A percentile compares a stretch with the other conserved stretches of the same genome.
Evolutionary conservation across 176 grass and related monocot species (phyloP).

Genomic region (Oryza brachyantha): DNA sequence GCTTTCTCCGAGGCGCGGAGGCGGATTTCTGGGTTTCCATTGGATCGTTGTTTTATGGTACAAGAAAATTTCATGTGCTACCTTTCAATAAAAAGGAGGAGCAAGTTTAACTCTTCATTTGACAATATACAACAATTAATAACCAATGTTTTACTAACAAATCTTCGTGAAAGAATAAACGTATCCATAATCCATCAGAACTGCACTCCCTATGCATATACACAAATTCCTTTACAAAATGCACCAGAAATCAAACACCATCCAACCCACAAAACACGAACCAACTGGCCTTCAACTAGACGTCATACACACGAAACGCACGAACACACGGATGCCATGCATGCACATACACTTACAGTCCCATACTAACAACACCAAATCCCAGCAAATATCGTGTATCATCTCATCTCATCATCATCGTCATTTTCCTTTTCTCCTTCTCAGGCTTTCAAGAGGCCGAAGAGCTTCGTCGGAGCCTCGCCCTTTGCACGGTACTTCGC

Average conservation of each 20-base stretch:
- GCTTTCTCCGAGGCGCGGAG: neutral
- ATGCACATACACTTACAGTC: neutral
- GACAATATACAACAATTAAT: conserved; percentile 6
- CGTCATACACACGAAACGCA: conserved; percentile 16
- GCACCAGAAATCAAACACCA: conserved; percentile 19
- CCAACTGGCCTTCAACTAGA: conserved; percentile 27
- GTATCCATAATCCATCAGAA: conserved; percentile 21
- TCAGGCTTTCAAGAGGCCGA: conserved; percentile 54
- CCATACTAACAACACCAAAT: neutral
- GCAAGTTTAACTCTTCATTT: neutral
- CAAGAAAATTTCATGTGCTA: neutral
- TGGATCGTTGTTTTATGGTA: neutral
- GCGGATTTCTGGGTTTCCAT: neutral
- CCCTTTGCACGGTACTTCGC: conserved; percentile 65
- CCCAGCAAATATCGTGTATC: neutral
- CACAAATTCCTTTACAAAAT: conserved; percentile 34
- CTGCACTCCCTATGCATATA: conserved; percentile 39
- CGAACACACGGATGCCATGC: conserved; percentile 9
- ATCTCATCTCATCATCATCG: neutral
- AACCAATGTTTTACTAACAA: conserved; percentile 12
- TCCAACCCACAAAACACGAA: conserved; percentile 6
- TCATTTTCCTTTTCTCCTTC: no score
- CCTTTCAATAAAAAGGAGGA: conserved; percentile 8
- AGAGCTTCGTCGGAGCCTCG: conserved; percentile 59
- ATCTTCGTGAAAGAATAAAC: conserved; percentile 19